These are phyloP conservation scores for Chaetoscypha palmicola DNA, from an alignment of 2,329 filamentous ascomycete species.

Conservation along the genomic window DNA sequence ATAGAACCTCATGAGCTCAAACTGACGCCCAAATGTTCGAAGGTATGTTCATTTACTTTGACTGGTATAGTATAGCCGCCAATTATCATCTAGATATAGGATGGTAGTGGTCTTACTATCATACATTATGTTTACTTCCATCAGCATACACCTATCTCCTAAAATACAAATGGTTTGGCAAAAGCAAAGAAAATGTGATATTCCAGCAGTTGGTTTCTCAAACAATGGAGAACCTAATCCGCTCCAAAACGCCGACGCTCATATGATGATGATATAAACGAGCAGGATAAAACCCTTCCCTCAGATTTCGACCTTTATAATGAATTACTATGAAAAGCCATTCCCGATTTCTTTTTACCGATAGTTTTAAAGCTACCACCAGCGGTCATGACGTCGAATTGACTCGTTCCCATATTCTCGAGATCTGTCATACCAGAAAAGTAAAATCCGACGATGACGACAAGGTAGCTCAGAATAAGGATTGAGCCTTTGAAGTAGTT, in stretches of 20 bases:
- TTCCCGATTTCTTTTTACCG: slow-evolving; percentile 25
- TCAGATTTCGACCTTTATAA: no score
- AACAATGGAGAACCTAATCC: not conserved
- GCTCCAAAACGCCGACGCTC: not conserved
- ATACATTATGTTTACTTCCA: not conserved
- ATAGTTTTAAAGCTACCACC: slow-evolving; percentile 31
- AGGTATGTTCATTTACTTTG: no score
- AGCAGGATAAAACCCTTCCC: no score
- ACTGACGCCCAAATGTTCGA: no score
- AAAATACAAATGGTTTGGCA: not conserved
- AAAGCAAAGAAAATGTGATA: not conserved
- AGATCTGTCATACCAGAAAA: slow-evolving; percentile 53
- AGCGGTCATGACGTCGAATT: slow-evolving; percentile 31
- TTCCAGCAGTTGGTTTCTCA: not conserved
- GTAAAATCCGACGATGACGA: slow-evolving; percentile 88
- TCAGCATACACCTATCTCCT: no score
- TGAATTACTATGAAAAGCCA: slow-evolving; percentile 26
- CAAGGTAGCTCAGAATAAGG: slow-evolving; percentile 83
- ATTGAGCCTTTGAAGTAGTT: slow-evolving; percentile 99
- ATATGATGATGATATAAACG: not conserved
- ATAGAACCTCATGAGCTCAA: no score
- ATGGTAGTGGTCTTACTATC: not conserved
- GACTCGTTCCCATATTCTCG: slow-evolving; percentile 26
- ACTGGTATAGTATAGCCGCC: no score
- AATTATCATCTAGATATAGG: no score